Conservation (phyloP, 441 rosid genomes). For the Populus hybrid region DNA sequence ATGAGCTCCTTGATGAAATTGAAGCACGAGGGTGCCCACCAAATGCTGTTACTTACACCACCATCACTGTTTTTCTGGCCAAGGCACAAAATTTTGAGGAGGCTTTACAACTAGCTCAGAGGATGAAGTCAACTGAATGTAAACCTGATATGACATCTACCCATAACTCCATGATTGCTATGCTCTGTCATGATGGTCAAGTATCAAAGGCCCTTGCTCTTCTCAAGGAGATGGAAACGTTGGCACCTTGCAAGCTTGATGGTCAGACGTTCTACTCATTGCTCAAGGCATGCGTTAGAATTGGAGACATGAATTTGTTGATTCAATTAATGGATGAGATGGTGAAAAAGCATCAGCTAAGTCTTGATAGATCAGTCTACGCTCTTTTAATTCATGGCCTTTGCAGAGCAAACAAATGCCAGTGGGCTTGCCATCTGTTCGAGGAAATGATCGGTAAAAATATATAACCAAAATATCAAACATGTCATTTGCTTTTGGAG, state of each 20-base stretch:
- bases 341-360: constrained; percentile 70
- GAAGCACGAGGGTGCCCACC: constrained; percentile 54
- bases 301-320: constrained; percentile 56
- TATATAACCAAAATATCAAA: constrained; percentile 51
- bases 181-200: constrained; percentile 57
- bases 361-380: constrained; percentile 69
- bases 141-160: constrained; percentile 62
- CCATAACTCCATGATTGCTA: constrained; percentile 71
- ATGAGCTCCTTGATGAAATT: constrained; percentile 73
- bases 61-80: constrained; percentile 56
- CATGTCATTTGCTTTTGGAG: constrained; percentile 65
- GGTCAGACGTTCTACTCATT: constrained; percentile 65
- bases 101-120: constrained; percentile 45
- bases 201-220: constrained; percentile 47
- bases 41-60: constrained; percentile 66
- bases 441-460: constrained; percentile 74
- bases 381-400: constrained; percentile 76
- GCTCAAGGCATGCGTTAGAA: constrained; percentile 65
- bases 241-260: constrained; percentile 52
- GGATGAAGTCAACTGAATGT: constrained; percentile 49
- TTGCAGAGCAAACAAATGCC: constrained; percentile 49
- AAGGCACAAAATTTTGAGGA: constrained; percentile 53
- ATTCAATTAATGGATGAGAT: constrained; percentile 56
- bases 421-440: constrained; percentile 68
- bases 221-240: constrained; percentile 52